phyloP scores from a whole-genome alignment of 345 rosid genomes.

The Eucalyptus caleyi region DNA sequence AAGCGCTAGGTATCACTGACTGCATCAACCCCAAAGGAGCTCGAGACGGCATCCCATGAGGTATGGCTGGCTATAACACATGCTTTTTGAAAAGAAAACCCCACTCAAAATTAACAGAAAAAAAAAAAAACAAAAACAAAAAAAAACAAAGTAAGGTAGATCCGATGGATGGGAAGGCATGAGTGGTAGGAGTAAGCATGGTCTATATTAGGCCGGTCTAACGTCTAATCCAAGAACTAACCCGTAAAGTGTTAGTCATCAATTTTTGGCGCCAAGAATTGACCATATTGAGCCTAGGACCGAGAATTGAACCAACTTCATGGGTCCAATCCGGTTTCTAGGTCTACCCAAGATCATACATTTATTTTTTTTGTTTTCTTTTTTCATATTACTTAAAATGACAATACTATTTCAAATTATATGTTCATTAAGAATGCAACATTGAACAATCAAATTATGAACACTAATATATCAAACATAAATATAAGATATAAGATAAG shows the following conservation, averaged over 20 bases:
- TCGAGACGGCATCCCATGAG: slow-evolving; percentile 13
- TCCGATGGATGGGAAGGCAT: neutral
- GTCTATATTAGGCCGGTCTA: accelerated
- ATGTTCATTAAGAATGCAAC: too few species aligned
- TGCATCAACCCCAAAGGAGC: slow-evolving; percentile 19
- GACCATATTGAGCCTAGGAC: accelerated
- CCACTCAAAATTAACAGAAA: too few species aligned
- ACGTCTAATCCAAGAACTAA: accelerated
- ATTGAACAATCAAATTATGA: too few species aligned
- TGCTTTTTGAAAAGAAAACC: too few species aligned
- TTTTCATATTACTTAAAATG: too few species aligned
- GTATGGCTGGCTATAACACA: neutral
- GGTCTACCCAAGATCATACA: accelerated
- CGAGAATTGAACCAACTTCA: accelerated
- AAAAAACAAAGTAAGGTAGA: neutral
- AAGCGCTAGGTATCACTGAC: slow-evolving; percentile 13
- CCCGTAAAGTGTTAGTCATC: accelerated
- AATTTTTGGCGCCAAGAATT: accelerated
- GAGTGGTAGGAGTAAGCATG: neutral
- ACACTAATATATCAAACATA: too few species aligned
- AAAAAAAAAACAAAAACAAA: neutral
- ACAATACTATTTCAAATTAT: too few species aligned
- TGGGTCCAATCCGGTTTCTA: accelerated
- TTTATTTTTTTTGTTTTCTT: too few species aligned
- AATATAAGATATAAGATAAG: neutral